Evolutionary conservation across 306 rosid genomes (phyloP).

Genomic region (Glycine latifolia): DNA sequence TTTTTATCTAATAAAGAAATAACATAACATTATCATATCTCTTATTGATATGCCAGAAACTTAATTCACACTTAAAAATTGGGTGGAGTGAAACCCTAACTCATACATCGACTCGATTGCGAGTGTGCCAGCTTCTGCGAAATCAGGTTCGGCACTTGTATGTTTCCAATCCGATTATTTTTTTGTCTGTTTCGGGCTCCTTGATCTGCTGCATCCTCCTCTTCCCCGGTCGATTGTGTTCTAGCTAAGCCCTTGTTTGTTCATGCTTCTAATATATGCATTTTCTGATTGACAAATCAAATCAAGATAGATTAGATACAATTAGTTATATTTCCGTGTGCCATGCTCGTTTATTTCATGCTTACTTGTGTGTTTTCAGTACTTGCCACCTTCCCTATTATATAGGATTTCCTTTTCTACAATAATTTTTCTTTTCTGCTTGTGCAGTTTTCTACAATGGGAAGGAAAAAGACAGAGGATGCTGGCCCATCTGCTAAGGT

Average conservation of each 20-base stretch:
- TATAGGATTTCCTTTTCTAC: neutral
- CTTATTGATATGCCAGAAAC: neutral
- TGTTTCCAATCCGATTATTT: too few relatives aligned
- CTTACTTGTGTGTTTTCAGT: too few relatives aligned
- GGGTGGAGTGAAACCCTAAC: slow-evolving; percentile 5
- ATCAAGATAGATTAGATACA: neutral
- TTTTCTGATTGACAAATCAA: neutral
- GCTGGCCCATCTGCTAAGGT: slow-evolving; percentile 36
- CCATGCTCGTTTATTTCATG: neutral
- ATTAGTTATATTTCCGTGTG: neutral
- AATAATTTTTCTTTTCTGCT: neutral
- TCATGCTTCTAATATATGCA: neutral
- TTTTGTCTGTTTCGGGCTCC: neutral
- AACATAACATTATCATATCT: neutral
- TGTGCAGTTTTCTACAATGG: slow-evolving; percentile 40
- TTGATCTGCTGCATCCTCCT: neutral
- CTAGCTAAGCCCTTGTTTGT: neutral
- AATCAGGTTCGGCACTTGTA: neutral
- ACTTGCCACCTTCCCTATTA: neutral
- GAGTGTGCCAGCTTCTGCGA: neutral
- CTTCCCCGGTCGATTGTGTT: neutral
- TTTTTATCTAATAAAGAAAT: neutral
- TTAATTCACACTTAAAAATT: neutral
- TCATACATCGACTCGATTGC: neutral
- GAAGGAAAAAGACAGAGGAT: slow-evolving; percentile 49